Base-by-base conservation (phyloP, 129 eudicot species). In the Flaveria bidentis region DNA sequence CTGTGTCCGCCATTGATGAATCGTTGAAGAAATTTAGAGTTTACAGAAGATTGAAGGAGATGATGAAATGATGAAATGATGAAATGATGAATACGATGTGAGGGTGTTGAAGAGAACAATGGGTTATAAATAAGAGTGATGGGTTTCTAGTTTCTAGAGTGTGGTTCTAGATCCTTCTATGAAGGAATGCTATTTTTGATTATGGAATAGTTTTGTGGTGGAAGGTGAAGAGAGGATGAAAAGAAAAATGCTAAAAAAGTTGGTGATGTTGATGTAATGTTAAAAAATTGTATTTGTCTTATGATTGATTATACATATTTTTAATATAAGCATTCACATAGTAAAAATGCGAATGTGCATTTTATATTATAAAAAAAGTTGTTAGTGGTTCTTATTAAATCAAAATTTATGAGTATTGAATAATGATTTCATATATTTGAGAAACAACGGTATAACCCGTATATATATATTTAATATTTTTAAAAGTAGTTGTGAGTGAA, bases 1-100 rank as follows among this genome's bases (percentile, higher is more conserved):
- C 92, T 4, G 76, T 28, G 17, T 86, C 90, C 67, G 74, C 85
- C 90, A 79, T 79, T 51, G 53, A 30, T 50, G 72, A 60, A 7
- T n/a, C 5, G 46, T 0, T 33, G 2, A 9, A 4, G 26, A 16
- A 42, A 41, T 41, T 2, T 16, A 41, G 52, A 42, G 18, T 67
- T 67, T 18, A 42, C 72, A n/a, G 72, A 67, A 20, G 51, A 67
- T 39, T 3, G 23, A 36, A 2, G 23, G 53, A 49, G 53, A 12
- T 4, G 41, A 36, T 44, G 9, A 15, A 10, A 36, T 0, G 52
- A 67, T 67, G 52, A 67, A n/a, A 12, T 4, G 41, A 36, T 44
- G 9, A 15, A 10, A 36, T 0, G 52, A 67, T 67, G 52, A 67
- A n/a, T 67, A 30, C 16, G 36, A 33, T 10, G 72, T 10, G 72